Conservation (phyloP, 2,329 filamentous ascomycete species). For the Clonostachys sp. region DNA sequence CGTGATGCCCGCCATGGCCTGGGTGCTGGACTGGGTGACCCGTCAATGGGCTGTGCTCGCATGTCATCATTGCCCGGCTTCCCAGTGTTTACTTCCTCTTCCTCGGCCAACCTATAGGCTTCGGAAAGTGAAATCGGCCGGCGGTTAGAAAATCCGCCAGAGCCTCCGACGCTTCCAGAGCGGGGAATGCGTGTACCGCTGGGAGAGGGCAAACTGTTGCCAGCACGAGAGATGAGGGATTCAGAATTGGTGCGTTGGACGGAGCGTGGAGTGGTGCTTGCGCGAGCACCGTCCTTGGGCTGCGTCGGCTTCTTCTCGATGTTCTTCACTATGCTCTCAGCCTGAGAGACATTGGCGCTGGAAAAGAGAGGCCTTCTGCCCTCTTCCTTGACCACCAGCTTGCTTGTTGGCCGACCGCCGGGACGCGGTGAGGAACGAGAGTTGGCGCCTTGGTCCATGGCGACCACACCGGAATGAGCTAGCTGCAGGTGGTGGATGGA, state of each 20-base stretch:
- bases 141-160: conserved; percentile 10
- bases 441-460: too few species aligned
- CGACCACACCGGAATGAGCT: too few species aligned
- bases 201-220: conserved; percentile 1
- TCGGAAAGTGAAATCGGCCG: conserved; percentile 34
- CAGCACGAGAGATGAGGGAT: conserved; percentile 5
- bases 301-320: not conserved
- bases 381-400: conserved; percentile 5
- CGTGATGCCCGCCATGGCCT: conserved; percentile 31
- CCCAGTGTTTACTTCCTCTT: conserved; percentile 12
- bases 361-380: conserved; percentile 35
- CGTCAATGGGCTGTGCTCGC: conserved; percentile 23
- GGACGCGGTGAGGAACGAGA: too few species aligned
- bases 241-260: conserved; percentile 17
- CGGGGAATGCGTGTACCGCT: not conserved
- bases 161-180: conserved; percentile 10
- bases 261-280: conserved; percentile 1
- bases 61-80: conserved; percentile 7
- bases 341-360: conserved; percentile 11
- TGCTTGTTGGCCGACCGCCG: too few species aligned
- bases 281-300: not conserved
- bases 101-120: conserved; percentile 28
- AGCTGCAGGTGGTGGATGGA: too few species aligned
- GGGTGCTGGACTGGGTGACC: conserved; percentile 47
- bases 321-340: conserved; percentile 6